phyloP scores from a whole-genome alignment of 257 asterid species.

The Solanum virginianum region DNA sequence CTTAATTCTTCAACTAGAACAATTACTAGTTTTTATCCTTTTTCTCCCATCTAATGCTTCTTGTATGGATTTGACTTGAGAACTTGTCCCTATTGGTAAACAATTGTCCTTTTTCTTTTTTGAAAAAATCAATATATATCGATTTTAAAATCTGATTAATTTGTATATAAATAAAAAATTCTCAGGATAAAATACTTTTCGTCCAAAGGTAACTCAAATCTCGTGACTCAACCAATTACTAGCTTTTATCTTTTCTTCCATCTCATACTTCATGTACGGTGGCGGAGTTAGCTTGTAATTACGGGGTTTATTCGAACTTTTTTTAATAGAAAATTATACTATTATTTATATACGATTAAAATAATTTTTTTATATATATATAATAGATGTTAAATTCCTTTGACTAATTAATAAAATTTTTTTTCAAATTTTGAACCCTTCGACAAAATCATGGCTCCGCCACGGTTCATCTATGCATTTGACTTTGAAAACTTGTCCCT shows the following conservation, averaged over 20 bases:
- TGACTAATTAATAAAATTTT: too few species aligned
- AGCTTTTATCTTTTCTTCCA: not conserved
- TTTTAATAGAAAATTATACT: too few species aligned
- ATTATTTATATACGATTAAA: too few species aligned
- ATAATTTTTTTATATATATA: too few species aligned
- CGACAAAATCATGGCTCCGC: too few species aligned
- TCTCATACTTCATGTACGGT: not conserved
- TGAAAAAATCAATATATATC: too few species aligned
- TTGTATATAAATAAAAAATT: rapidly evolving
- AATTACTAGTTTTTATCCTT: not conserved
- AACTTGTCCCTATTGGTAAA: not conserved
- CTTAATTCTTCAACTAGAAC: not conserved
- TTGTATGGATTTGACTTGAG: not conserved
- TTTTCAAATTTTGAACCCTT: too few species aligned
- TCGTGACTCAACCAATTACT: not conserved
- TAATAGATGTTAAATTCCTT: too few species aligned
- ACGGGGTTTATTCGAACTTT: too few species aligned
- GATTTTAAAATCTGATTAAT: not conserved
- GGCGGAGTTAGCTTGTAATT: too few species aligned
- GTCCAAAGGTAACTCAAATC: not conserved
- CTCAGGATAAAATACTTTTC: not conserved
- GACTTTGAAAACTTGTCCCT: not conserved
- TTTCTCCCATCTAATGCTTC: not conserved
- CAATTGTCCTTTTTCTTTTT: too few species aligned
- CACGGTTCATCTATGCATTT: too few species aligned